phyloP scores from a whole-genome alignment of 805 yeast species.

The Lachancea dasiensis region DNA sequence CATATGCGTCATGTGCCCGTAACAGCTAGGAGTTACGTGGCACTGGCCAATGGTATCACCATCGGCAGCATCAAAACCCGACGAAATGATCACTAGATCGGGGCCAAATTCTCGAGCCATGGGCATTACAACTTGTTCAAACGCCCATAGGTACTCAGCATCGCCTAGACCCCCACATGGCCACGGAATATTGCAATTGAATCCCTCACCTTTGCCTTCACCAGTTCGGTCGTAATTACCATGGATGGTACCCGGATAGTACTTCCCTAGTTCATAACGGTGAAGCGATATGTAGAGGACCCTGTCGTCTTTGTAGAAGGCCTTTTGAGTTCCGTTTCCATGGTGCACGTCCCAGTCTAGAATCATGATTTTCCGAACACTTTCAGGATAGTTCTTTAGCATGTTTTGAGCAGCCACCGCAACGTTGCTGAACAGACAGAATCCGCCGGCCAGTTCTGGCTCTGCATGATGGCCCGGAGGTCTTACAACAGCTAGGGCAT shows the following conservation, averaged over 20 bases:
- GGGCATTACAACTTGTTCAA: conserved; percentile 80
- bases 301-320: conserved; percentile 81
- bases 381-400: conserved; percentile 76
- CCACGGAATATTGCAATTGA: conserved; percentile 91
- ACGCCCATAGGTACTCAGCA: conserved; percentile 92
- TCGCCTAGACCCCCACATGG: conserved; percentile 86
- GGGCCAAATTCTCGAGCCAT: conserved; percentile 85
- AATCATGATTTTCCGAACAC: conserved; percentile 75
- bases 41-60: conserved; percentile 97
- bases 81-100: conserved; percentile 83
- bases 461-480: conserved; percentile 99
- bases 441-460: conserved; percentile 95
- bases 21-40: conserved; percentile 91
- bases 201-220: conserved; percentile 81
- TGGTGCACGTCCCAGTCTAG: conserved; percentile 99
- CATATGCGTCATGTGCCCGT: conserved; percentile 93
- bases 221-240: conserved; percentile 83
- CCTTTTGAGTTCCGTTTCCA: conserved; percentile 96
- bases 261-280: conserved; percentile 85
- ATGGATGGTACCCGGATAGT: conserved; percentile 88
- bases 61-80: conserved; percentile 98
- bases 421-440: conserved; percentile 91
- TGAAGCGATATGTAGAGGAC: conserved; percentile 89
- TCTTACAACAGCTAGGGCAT: conserved; percentile 88
- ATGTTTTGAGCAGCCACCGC: conserved; percentile 93